Base-by-base conservation (phyloP, 192 early-diverging fungal species). In the Coemansia sp. region DNA sequence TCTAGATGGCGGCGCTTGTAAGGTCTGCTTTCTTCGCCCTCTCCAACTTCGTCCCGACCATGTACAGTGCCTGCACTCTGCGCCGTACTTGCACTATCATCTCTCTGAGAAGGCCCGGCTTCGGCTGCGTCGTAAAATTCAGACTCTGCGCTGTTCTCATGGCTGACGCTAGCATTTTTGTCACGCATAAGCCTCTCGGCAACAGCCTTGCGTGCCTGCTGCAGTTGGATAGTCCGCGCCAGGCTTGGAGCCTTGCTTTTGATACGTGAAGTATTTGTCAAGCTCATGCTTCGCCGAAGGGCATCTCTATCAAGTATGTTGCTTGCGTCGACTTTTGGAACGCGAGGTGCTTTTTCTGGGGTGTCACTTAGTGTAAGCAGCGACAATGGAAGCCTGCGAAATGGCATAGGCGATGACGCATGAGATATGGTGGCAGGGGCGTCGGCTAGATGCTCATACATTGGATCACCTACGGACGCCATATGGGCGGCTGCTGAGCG, bases 151-250 rank as follows among this genome's bases (percentile, higher is more conserved):
- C 19, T 42, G 38, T 8, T 14, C 9, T 41, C 37, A 58, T 25
- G 39, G 16, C 7, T 8, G 39, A 13, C n/a, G 56, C 39, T 41
- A 40, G 59, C 59, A 6, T 41, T 59, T 20, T 40, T 58, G 61
- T 53, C 55, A 16, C 69, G 63, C n/a, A 76, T 46, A 2, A 82
- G 74, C 14, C 79, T 70, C 19, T 83, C 72, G 8, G 76, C 76
- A 44, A 84, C 76, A 7, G 74, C 76, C 65, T 71, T 75, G 61
- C 81, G 81, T 22, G 81, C 76, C 56, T 84, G 81, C 67, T 79
- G 76, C 53, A 84, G 60, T 70, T 84, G 81, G 46, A 84, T 84
- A 13, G 76, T 79, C 20, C 74, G 66, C 9, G 81, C 81, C 48
- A 84, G 74, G 16, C 81, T 84, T 0, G 81, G 81, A 0, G 70